Base-by-base conservation (phyloP, 345 rosid species). In the Geranium rotundifolium region DNA sequence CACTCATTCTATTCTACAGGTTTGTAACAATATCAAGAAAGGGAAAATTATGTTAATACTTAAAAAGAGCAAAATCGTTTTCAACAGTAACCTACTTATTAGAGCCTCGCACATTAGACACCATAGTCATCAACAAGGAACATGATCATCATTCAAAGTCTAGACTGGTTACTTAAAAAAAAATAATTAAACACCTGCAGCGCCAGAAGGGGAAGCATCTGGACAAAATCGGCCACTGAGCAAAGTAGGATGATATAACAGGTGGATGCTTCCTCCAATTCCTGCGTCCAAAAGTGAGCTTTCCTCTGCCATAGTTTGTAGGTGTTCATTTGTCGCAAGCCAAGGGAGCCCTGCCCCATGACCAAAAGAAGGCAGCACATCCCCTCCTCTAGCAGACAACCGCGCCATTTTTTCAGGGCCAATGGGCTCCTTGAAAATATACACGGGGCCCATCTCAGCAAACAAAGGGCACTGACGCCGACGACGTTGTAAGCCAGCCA, bases 381-480 rank as follows among this genome's bases (percentile, higher is more conserved):
- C 99, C 61, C 97, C 99, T 63, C 99, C 99, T 79, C 97, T 85
- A 69, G 80, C 84, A 64, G 97, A 95, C 62, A 93, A 80, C 20
- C 85, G 86, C 17, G 82, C 80, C 96, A 93, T 93, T 80, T 77
- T 86, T 65, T 93, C 96, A 57, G 84, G 83, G 60, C 99, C 97
- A 72, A 93, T 78, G n/a, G 99, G 86, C 74, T 93, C 99, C 80
- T 85, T 90, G 69, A 93, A 93, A 58, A 93, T 90, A 81, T 93
- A 90, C 69, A 93, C 68, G 61, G 97, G 92, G 29, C 99, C 99
- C 92, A 90, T 88, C 83, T 93, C 99, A 59, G 99, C 99, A 84
- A 93, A 93, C 72, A 93, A 73, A 68, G 99, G 97, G 70, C 96
- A 90, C 66, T 90, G 99, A 63, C 99, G 90, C 23, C 95, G 96